Conservation (phyloP, 2,329 filamentous ascomycete species). For the Pestalotiopsis sp. region DNA sequence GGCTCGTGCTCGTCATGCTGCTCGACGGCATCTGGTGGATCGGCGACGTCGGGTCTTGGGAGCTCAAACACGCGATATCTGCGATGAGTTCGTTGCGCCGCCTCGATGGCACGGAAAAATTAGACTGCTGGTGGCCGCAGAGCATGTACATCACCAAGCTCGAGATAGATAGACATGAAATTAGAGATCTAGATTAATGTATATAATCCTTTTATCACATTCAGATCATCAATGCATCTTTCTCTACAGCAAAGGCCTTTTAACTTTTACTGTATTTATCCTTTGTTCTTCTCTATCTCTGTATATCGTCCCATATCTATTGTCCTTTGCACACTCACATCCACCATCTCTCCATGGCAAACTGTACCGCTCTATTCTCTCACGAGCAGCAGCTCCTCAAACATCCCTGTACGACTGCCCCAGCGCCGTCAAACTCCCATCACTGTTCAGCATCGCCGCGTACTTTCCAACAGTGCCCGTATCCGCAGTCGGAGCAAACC, state of each 20-base stretch:
- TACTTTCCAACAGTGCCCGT: neutral
- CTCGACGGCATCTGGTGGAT: conserved; percentile 9
- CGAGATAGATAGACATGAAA: neutral
- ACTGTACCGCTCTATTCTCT: too few species aligned
- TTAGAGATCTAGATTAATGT: neutral
- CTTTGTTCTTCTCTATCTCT: too few species aligned
- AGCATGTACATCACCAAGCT: conserved; percentile 7
- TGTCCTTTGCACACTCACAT: too few species aligned
- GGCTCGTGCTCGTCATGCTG: conserved; percentile 10
- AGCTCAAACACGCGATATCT: neutral
- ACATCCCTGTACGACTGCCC: neutral
- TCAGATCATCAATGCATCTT: too few species aligned
- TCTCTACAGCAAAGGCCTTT: too few species aligned
- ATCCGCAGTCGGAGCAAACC: neutral
- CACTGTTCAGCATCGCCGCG: neutral
- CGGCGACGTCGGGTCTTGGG: conserved; percentile 2
- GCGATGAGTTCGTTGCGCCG: neutral
- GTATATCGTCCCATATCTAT: too few species aligned
- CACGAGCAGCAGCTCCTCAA: neutral
- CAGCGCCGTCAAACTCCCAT: neutral
- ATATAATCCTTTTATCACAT: neutral
- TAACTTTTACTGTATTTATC: too few species aligned
- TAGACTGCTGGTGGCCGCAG: conserved; percentile 1
- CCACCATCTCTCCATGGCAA: too few species aligned
- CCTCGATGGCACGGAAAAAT: neutral